Percentiles rank a stretch among this genome's conserved stretches.
These are phyloP conservation scores for Apiotrichum sp. DNA, from an alignment of 1,284 basidiomycete genomes.

Conservation along the genomic window DNA sequence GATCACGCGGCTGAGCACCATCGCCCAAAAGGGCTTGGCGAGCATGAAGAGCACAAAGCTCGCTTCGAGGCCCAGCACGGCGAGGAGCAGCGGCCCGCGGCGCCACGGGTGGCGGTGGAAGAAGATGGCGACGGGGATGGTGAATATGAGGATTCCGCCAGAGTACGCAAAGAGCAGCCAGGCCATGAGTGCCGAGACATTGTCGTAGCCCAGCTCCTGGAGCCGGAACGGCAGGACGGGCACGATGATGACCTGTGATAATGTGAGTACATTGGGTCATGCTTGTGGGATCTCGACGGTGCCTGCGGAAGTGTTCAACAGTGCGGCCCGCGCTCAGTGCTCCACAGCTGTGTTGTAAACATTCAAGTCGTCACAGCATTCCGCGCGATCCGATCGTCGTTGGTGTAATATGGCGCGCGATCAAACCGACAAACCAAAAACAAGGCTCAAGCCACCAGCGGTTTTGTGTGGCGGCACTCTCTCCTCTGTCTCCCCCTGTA, in stretches of 20 bases:
- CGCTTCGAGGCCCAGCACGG: conserved; percentile 25
- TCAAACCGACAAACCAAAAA: too few relatives aligned
- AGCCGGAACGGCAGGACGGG: conserved; percentile 64
- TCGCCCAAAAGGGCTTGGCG: conserved; percentile 61
- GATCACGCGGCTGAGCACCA: conserved; percentile 63
- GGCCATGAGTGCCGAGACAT: conserved; percentile 34
- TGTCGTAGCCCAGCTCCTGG: conserved; percentile 25
- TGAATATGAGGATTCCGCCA: conserved; percentile 49
- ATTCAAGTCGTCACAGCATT: neutral
- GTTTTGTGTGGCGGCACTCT: too few relatives aligned
- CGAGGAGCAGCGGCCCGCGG: conserved; percentile 57
- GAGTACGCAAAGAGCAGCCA: conserved; percentile 41
- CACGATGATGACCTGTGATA: conserved; percentile 32
- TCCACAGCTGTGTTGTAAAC: too few relatives aligned
- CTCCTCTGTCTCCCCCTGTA: too few relatives aligned
- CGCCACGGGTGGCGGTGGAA: conserved; percentile 57
- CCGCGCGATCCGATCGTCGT: too few relatives aligned
- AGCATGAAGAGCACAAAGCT: conserved; percentile 69
- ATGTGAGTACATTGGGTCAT: neutral
- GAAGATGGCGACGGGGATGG: conserved; percentile 61
- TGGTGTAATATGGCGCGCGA: too few relatives aligned
- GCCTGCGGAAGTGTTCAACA: too few relatives aligned
- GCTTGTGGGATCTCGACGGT: too few relatives aligned
- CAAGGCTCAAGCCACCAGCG: too few relatives aligned
- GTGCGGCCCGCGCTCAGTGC: too few relatives aligned